A percentile compares a stretch with the other conserved stretches of the same genome.
Conservation (phyloP, 306 rosid genomes). For the Pterocarpus santalinus region DNA sequence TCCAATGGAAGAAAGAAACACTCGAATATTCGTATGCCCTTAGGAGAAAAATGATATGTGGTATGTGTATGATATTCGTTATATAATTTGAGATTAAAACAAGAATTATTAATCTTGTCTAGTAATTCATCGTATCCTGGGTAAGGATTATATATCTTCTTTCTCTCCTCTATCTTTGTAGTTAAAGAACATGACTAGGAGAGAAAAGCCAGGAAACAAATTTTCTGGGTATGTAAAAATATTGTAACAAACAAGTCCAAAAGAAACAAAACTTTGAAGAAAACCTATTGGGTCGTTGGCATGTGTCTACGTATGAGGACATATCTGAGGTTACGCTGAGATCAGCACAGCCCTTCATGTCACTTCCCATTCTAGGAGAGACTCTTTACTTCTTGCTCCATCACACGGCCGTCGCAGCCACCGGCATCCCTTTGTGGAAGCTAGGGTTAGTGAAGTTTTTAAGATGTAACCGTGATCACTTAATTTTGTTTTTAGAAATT, state of each 20-base stretch:
- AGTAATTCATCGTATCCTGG: background rate
- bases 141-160: too few relatives aligned
- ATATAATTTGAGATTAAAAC: background rate
- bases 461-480: too few relatives aligned
- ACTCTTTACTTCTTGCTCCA: too few relatives aligned
- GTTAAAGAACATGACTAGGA: background rate
- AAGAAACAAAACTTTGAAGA: background rate
- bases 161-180: too few relatives aligned
- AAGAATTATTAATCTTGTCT: too few relatives aligned
- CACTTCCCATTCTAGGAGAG: too few relatives aligned
- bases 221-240: background rate
- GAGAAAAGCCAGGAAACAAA: background rate
- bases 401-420: too few relatives aligned
- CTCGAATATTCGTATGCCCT: background rate
- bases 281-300: background rate
- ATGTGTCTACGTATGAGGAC: background rate
- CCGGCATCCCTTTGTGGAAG: too few relatives aligned
- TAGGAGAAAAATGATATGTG: background rate
- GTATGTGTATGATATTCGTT: background rate
- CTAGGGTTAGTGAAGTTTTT: too few relatives aligned
- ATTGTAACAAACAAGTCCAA: background rate
- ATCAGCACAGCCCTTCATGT: too few relatives aligned
- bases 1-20: background rate
- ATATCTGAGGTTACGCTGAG: background rate
- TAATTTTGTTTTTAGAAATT: too few relatives aligned